These are phyloP conservation scores for Alternaria hordeiaustralica DNA, from an alignment of 2,329 filamentous ascomycete genomes.

Conservation along the genomic window DNA sequence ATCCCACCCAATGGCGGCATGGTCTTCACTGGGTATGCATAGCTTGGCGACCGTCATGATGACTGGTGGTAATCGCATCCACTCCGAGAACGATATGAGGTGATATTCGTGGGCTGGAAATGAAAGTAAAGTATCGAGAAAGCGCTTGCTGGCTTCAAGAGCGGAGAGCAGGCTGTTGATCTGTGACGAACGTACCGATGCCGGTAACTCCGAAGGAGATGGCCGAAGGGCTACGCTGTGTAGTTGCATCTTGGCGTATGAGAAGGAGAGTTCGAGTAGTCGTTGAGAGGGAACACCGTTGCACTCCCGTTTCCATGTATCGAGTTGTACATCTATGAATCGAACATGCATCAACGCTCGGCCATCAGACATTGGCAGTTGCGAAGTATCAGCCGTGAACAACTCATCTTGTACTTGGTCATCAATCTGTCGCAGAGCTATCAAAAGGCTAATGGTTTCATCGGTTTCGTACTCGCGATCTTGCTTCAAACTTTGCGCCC, in stretches of 20 bases:
- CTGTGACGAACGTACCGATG: conserved; percentile 15
- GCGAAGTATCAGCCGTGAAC: conserved; percentile 25
- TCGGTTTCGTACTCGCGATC: conserved; percentile 36
- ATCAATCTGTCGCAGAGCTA: conserved; percentile 39
- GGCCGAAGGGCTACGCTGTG: conserved; percentile 36
- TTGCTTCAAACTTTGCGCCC: conserved; percentile 25
- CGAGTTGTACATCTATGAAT: conserved; percentile 36
- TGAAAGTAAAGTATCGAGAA: conserved; percentile 72
- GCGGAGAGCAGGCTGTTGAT: conserved; percentile 34
- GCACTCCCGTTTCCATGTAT: conserved; percentile 30
- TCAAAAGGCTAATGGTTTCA: conserved; percentile 28
- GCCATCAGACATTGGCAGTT: conserved; percentile 34
- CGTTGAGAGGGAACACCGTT: conserved; percentile 20
- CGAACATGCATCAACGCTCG: conserved; percentile 38
- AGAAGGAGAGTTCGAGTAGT: conserved; percentile 34
- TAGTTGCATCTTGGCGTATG: conserved; percentile 37
- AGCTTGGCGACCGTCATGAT: conserved; percentile 38
- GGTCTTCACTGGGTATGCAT: conserved; percentile 36
- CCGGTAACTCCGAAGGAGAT: background rate
- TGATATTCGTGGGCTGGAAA: conserved; percentile 66
- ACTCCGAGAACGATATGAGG: conserved; percentile 41
- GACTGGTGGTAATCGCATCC: conserved; percentile 41
- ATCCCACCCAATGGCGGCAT: conserved; percentile 38
- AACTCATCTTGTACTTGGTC: conserved; percentile 43
- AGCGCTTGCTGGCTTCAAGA: conserved; percentile 69